Conservation (phyloP, 306 rosid species). For the Lablab purpureus region DNA sequence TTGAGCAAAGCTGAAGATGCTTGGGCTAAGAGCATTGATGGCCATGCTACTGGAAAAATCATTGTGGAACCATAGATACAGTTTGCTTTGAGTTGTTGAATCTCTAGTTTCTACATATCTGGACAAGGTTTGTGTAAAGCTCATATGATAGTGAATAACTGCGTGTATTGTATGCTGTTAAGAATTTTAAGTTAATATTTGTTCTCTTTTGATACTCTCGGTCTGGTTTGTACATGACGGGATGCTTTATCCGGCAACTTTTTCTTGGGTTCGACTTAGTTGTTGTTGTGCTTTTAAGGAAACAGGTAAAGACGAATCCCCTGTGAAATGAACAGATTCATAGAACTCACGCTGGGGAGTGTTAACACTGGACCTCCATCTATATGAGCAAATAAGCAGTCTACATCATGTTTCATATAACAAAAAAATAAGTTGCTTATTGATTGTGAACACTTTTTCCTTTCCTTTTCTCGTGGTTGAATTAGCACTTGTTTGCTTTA, state of each 20-base stretch:
- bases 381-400: constrained; percentile 15
- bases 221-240: constrained; percentile 37
- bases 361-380: neutral
- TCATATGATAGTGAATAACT: constrained; percentile 24
- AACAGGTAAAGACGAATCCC: neutral
- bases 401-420: neutral
- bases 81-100: constrained; percentile 35
- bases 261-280: no score
- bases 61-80: constrained; percentile 59
- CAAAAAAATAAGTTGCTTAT: neutral
- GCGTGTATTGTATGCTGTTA: constrained; percentile 6
- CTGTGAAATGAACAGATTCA: neutral
- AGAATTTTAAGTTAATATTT: constrained; percentile 6
- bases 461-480: neutral
- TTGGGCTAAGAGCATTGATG: constrained; percentile 77
- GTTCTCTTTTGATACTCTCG: neutral
- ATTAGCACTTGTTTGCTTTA: neutral
- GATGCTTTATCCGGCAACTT: neutral
- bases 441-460: neutral
- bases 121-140: constrained; percentile 5
- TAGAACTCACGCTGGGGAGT: neutral
- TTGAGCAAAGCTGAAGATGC: constrained; percentile 78
- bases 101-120: constrained; percentile 21
- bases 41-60: constrained; percentile 76
- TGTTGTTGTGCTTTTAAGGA: constrained; percentile 6